Evolutionary conservation across 2,329 filamentous ascomycete species (phyloP).

Genomic region (Clonostachys sp.): DNA sequence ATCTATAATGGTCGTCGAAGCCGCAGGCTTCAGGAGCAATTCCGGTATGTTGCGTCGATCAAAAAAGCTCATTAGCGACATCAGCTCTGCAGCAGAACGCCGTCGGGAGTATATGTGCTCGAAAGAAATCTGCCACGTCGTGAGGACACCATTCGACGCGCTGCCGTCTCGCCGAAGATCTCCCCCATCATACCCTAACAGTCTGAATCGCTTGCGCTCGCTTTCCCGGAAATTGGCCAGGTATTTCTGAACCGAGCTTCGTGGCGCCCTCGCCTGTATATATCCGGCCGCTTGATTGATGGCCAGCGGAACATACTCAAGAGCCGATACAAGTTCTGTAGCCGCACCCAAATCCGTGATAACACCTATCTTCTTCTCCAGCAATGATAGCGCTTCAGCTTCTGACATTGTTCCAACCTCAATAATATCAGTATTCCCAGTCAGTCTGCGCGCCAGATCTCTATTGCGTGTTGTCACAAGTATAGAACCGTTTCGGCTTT

Average conservation of each 20-base stretch:
- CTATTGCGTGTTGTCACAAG: constrained; percentile 16
- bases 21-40: constrained; percentile 9
- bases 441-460: constrained; percentile 11
- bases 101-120: constrained; percentile 21
- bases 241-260: constrained; percentile 26
- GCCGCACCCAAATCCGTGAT: constrained; percentile 1
- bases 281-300: constrained; percentile 26
- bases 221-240: constrained; percentile 21
- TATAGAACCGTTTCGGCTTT: constrained; percentile 18
- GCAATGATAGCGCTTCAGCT: no score
- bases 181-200: constrained; percentile 8
- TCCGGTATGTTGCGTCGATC: constrained; percentile 31
- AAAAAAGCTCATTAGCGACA: constrained; percentile 41
- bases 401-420: no score
- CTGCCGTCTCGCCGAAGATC: constrained; percentile 6
- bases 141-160: constrained; percentile 14
- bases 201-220: constrained; percentile 7
- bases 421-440: constrained; percentile 1
- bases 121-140: constrained; percentile 20
- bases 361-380: no score
- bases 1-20: no score
- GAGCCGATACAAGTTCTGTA: constrained; percentile 13
- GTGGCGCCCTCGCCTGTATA: constrained; percentile 16
- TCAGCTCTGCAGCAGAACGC: constrained; percentile 28
- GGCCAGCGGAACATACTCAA: constrained; percentile 23